A percentile compares a stretch with the other conserved stretches of the same genome.
phyloP scores from a whole-genome alignment of 768 basidiomycete species.

The Leccinum variicolor region DNA sequence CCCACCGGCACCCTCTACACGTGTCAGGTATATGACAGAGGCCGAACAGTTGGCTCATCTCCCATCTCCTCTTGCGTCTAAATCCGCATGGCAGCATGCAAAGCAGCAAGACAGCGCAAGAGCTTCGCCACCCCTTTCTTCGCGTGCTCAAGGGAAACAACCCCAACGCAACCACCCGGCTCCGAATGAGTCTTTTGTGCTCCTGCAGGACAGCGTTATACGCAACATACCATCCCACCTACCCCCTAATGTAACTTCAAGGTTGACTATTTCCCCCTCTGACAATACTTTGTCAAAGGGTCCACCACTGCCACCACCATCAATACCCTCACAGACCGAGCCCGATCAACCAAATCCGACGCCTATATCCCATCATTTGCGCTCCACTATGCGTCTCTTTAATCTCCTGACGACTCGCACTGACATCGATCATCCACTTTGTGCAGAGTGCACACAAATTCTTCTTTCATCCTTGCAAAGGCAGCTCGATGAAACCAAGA shows the following conservation, averaged over 20 bases:
- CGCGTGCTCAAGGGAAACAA: slow-evolving; percentile 60
- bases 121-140: slow-evolving; percentile 41
- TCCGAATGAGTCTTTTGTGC: slow-evolving; percentile 88
- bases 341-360: slow-evolving; percentile 60
- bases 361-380: slow-evolving; percentile 73
- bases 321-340: slow-evolving; percentile 38
- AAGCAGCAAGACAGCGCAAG: slow-evolving; percentile 37
- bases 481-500: slow-evolving; percentile 86
- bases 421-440: slow-evolving; percentile 90
- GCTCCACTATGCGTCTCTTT: slow-evolving; percentile 71
- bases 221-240: slow-evolving; percentile 60
- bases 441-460: slow-evolving; percentile 89
- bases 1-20: slow-evolving; percentile 50
- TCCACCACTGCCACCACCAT: slow-evolving; percentile 23
- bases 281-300: slow-evolving; percentile 24
- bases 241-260: slow-evolving; percentile 40
- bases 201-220: slow-evolving; percentile 82
- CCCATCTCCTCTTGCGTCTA: slow-evolving; percentile 48
- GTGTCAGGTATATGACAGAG: slow-evolving; percentile 37
- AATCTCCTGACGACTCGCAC: slow-evolving; percentile 73
- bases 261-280: slow-evolving; percentile 40
- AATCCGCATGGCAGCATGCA: slow-evolving; percentile 62
- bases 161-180: slow-evolving; percentile 49
- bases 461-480: slow-evolving; percentile 71
- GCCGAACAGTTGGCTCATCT: slow-evolving; percentile 45